Conservation (phyloP, 345 rosid genomes). For the Laguncularia racemosa region DNA sequence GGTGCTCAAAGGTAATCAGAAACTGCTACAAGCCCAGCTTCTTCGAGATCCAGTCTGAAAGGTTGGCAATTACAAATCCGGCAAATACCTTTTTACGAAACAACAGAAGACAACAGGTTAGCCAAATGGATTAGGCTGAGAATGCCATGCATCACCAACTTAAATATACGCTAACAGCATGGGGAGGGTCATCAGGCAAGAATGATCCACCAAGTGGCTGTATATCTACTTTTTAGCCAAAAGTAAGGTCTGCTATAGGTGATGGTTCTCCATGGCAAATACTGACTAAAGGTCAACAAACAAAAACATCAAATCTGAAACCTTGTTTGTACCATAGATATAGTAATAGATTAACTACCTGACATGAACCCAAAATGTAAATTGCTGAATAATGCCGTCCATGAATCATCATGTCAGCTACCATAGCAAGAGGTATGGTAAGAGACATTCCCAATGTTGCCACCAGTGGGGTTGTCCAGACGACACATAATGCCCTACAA, state of each 20-base stretch:
- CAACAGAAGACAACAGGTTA: background rate
- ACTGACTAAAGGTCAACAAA: too few relatives aligned
- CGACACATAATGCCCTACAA: conserved; percentile 69
- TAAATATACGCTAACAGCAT: background rate
- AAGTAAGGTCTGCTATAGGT: too few relatives aligned
- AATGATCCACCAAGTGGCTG: background rate
- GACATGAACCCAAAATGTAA: conserved; percentile 70
- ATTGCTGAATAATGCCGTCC: conserved; percentile 78
- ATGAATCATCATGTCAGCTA: conserved; percentile 77
- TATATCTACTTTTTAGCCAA: too few relatives aligned
- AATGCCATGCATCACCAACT: too few relatives aligned
- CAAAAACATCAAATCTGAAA: background rate
- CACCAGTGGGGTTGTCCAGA: conserved; percentile 81
- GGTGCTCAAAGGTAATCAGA: background rate
- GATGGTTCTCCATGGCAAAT: too few relatives aligned
- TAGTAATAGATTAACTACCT: conserved; percentile 25
- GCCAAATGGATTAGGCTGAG: too few relatives aligned
- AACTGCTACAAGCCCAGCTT: conserved; percentile 1
- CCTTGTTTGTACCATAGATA: background rate
- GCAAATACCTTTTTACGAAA: background rate
- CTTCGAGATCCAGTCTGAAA: background rate
- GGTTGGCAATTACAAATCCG: conserved; percentile 3
- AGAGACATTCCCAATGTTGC: conserved; percentile 87
- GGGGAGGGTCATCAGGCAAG: background rate
- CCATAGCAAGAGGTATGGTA: conserved; percentile 81